Evolutionary conservation across 345 rosid species (phyloP).

Genomic region (Gossypium australe): DNA sequence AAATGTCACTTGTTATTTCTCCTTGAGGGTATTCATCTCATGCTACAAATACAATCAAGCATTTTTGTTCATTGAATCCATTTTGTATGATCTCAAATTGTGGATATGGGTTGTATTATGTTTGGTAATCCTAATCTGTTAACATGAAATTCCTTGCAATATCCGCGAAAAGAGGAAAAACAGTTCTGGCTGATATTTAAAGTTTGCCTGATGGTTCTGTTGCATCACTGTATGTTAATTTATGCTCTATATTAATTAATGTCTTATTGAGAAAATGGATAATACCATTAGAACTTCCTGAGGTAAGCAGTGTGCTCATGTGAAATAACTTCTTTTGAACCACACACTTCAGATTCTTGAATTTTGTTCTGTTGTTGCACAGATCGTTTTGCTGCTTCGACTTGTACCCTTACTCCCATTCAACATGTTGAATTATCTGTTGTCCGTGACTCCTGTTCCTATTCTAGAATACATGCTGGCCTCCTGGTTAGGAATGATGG

Average conservation of each 20-base stretch:
- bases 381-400: conserved; percentile 90
- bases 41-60: background rate
- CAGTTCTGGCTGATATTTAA: background rate
- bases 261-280: background rate
- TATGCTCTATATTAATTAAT: background rate
- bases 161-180: background rate
- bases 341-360: conserved; percentile 5
- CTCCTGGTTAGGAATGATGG: conserved; percentile 99
- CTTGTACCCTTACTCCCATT: conserved; percentile 96
- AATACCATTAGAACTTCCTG: background rate
- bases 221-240: background rate
- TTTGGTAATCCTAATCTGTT: background rate
- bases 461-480: conserved; percentile 80
- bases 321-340: background rate
- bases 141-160: background rate
- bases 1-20: background rate
- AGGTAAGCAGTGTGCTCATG: background rate
- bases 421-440: conserved; percentile 90
- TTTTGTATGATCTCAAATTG: background rate
- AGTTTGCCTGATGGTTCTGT: background rate
- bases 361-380: conserved; percentile 19
- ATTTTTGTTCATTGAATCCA: background rate
- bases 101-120: background rate
- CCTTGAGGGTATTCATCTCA: background rate
- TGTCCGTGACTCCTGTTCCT: conserved; percentile 85